Evolutionary conservation across 805 yeast species (phyloP).

Genomic region (Jamesozyma gamospora): DNA sequence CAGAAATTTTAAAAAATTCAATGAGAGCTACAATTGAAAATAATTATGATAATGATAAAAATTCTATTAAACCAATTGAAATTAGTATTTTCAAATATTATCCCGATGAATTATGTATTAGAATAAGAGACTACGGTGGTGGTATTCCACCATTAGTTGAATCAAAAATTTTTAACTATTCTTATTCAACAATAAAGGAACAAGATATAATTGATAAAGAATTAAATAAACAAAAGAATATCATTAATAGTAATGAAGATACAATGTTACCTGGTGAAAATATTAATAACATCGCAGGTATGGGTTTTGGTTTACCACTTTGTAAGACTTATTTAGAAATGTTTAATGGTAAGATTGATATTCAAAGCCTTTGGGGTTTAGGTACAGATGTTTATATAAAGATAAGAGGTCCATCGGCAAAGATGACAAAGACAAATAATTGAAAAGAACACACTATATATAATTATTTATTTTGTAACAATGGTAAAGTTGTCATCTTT

Average conservation of each 20-base stretch:
- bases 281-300: slow-evolving; percentile 71
- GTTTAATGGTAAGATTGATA: slow-evolving; percentile 58
- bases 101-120: slow-evolving; percentile 45
- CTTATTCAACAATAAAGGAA: slow-evolving; percentile 52
- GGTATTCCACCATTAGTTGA: slow-evolving; percentile 69
- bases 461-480: no score
- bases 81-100: slow-evolving; percentile 24
- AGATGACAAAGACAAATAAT: no score
- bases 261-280: slow-evolving; percentile 62
- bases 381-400: slow-evolving; percentile 71
- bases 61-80: slow-evolving; percentile 14
- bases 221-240: neutral
- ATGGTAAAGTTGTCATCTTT: no score
- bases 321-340: slow-evolving; percentile 65
- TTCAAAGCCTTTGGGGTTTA: slow-evolving; percentile 64
- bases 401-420: slow-evolving; percentile 28
- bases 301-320: slow-evolving; percentile 92
- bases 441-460: no score
- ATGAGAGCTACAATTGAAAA: slow-evolving; percentile 82
- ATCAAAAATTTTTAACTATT: slow-evolving; percentile 68
- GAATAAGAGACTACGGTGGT: slow-evolving; percentile 80
- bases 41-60: slow-evolving; percentile 11
- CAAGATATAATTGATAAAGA: neutral
- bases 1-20: slow-evolving; percentile 80
- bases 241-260: neutral